Base-by-base conservation (phyloP, 768 basidiomycete genomes). In the Tephrocybe sp. region DNA sequence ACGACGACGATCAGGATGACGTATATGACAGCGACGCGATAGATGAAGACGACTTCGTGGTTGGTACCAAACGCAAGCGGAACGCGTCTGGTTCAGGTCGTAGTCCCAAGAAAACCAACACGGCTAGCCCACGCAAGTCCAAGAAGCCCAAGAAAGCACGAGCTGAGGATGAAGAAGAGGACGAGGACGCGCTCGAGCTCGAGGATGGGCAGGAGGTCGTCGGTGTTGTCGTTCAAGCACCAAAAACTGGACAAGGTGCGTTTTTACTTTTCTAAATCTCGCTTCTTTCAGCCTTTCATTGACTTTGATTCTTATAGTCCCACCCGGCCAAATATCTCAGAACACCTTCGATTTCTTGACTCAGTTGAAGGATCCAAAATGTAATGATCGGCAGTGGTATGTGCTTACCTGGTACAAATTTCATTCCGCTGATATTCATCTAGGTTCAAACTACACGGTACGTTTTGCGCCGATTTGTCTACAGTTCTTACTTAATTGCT, bases 381-480 rank as follows among this genome's bases (percentile, higher is more conserved):
- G 84, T 60, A 94, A 98, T 53, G 89, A 97, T 63, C 78, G 92
- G 3, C 78, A 86, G 69, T 91, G 92, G 92, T 90, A 48, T 16
- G 62, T 56, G 19, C 13, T 31, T 31, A 22, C 12, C 0, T 41
- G 3, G 25, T 4, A 22, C 15, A 16, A 13, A 16, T 4, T 7
- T 27, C 46, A 1, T 31, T 35, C 39, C 31, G 26, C 15, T 25
- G 16, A 5, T n/a, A 3, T 19, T 37, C 16, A 30, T 51, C 43
- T 1, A 92, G 92, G 91, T 96, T 95, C 66, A 87, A 86, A 64
- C 71, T 89, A 16, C 82, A 92, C 58, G 87, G 88, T 87, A 62
- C 49, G 43, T 57, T 55, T 9, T 6, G 26, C 6, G 19, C 24
- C 24, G 2, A 11, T 15, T 44, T 44, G 9, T 16, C 24, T 16